Evolutionary conservation across 345 rosid genomes (phyloP), one percentile per base, ranked within the genome.

Genomic region (Populus tremula): DNA sequence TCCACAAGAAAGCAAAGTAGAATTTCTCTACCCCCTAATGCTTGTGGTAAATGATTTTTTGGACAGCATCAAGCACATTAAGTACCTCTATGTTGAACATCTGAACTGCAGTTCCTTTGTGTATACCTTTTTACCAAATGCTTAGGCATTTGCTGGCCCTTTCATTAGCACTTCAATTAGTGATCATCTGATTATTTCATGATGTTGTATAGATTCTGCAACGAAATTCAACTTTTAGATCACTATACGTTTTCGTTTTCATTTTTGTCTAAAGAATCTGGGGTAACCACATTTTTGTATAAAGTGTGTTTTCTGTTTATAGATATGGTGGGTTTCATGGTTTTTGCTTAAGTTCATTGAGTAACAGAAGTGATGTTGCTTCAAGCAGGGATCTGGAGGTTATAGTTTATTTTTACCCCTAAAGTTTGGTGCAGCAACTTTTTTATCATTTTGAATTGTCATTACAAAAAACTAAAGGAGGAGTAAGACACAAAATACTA

Each of bases 1-100:
- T 81, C 73, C 82, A 67, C 65, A 62, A 76, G 45, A 76, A 73
- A 73, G 49, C 21, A 45, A 64, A 75, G 45, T 78, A 78, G 71
- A 17, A 31, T 11, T 49, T 69, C 74, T 38, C 31, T 25, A 41
- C 6, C 1, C 6, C 1, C n/a, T 21, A 23, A 35, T 47, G 50
- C 39, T 35, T 43, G 49, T 33, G n/a, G 70, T 31, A 23, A 36
- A 20, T 50, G 38, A 27, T 2, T 13, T 33, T 16, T 1, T 25
- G 36, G 56, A 29, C 62, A n/a, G n/a, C 61, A 36, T n/a, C 70
- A 3, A 43, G 69, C 70, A 73, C 41, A 64, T 61, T 43, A 33
- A 62, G 67, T 29, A 27, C 71, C 17, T 29, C 50, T 43, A 21
- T 56, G 69, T 61, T 38, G 56, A n/a, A 54, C 59, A 41, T 17